Evolutionary conservation across 1,139 yeast species (phyloP), one percentile per base, ranked within the genome.

Genomic region (Meyerozyma sp.): DNA sequence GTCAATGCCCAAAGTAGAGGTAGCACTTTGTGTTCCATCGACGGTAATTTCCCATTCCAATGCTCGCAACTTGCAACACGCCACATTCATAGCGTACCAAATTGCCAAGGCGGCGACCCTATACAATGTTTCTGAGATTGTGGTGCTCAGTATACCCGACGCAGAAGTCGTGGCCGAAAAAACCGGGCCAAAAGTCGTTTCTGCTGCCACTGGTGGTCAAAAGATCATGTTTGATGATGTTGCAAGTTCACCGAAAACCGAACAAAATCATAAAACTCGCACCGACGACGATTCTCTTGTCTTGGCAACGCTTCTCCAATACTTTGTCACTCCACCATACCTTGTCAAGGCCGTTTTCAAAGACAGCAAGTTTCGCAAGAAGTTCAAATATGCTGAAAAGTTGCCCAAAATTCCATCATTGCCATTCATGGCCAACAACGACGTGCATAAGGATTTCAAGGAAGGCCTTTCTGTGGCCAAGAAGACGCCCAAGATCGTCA

Each of bases 301-400:
- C 14, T 70, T 88, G 39, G 94, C 95, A 1, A 73, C 84, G 2
- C 68, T 90, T 42, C 67, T 90, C 43, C 96, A 89, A 58, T 90
- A 70, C 57, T 88, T 88, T 55, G 79, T 90, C 13, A 90, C 97
- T 0, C 97, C 97, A 1, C 87, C 91, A 41, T 88, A 90, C 57
- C 70, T 90, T 35, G 76, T 84, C 21, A 81, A 82, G 49, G 65
- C 82, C 1, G 73, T 84, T 8, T 86, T 90, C 63, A 57, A 59
- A 29, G 47, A 55, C 20, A 57, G 53, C 46, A 55, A 59, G 39
- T 59, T 56, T 49, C 71, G 73, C 46, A 47, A 50, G 29, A 75
- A 82, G 51, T 82, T 87, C 61, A 76, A 75, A 46, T 73, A 79
- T 51, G 96, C 96, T 1, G 68, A 71, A 38, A 79, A 76, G 51